These are phyloP conservation scores for Neoarthrinium moseri DNA, from an alignment of 2,329 filamentous ascomycete species.

Conservation along the genomic window DNA sequence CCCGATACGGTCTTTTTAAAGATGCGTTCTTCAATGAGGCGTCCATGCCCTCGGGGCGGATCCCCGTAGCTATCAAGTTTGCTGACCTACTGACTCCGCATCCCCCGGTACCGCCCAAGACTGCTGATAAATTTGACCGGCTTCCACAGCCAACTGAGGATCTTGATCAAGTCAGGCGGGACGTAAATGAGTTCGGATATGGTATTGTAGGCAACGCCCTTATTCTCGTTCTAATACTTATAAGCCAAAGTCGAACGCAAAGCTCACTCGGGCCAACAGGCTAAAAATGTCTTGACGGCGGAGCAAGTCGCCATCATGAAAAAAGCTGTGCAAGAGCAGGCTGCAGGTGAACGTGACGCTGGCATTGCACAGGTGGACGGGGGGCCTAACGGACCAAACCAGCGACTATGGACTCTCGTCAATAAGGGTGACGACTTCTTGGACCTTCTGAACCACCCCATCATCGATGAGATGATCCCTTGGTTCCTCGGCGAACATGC, in stretches of 20 bases:
- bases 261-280: neutral
- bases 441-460: conserved; percentile 26
- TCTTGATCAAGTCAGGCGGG: conserved; percentile 23
- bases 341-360: conserved; percentile 21
- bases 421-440: conserved; percentile 13
- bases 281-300: conserved; percentile 21
- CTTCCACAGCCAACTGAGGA: conserved; percentile 32
- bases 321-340: conserved; percentile 22
- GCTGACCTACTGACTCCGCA: conserved; percentile 21
- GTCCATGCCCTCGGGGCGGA: conserved; percentile 19
- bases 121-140: conserved; percentile 23
- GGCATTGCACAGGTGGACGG: conserved; percentile 21
- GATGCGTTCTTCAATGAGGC: conserved; percentile 21
- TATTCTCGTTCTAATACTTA: conserved; percentile 12
- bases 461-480: conserved; percentile 24
- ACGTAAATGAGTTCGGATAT: conserved; percentile 25
- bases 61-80: conserved; percentile 22
- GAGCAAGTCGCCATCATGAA: conserved; percentile 21
- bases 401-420: conserved; percentile 17
- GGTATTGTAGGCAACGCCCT: conserved; percentile 20
- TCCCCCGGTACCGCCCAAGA: conserved; percentile 16
- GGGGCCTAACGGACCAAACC: conserved; percentile 17
- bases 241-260: conserved; percentile 17
- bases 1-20: conserved; percentile 22
- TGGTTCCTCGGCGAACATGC: conserved; percentile 27